phyloP scores from a whole-genome alignment of 257 asterid species.

The Solanum ossicruentum region DNA sequence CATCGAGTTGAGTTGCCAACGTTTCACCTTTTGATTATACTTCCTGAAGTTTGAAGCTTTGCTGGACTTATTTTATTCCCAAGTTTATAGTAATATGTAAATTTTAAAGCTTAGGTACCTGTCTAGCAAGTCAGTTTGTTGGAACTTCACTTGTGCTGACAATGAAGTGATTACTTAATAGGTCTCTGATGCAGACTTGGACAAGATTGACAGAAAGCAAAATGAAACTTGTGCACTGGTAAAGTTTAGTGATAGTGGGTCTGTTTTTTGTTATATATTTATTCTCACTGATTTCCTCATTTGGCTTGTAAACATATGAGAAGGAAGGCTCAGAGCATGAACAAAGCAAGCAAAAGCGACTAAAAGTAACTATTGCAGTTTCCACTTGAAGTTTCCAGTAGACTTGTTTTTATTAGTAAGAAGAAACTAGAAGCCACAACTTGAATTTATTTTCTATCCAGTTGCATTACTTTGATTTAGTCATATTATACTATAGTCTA shows the following conservation, averaged over 20 bases:
- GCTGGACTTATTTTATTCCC: neutral
- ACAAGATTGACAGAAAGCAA: constrained; percentile 3
- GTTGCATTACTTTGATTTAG: neutral
- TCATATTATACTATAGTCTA: neutral
- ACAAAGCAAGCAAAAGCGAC: constrained; percentile 44
- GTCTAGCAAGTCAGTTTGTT: neutral
- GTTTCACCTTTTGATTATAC: neutral
- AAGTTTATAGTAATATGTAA: neutral
- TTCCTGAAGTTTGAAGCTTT: neutral
- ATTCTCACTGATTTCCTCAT: neutral
- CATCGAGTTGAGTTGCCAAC: neutral
- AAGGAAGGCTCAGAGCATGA: constrained; percentile 13
- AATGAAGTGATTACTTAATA: neutral
- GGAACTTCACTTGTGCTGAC: neutral
- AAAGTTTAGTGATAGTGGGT: neutral
- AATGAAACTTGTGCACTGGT: neutral
- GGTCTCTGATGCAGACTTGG: constrained; percentile 9
- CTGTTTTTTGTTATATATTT: neutral
- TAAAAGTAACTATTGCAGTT: constrained; percentile 35
- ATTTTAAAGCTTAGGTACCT: neutral
- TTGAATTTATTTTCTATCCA: neutral
- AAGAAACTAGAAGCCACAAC: neutral
- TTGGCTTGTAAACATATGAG: constrained; percentile 25
- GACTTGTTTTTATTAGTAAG: neutral
- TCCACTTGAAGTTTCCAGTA: neutral